These are phyloP conservation scores for Dalbergia cochinchinensis DNA, from an alignment of 306 rosid species.

Conservation along the genomic window DNA sequence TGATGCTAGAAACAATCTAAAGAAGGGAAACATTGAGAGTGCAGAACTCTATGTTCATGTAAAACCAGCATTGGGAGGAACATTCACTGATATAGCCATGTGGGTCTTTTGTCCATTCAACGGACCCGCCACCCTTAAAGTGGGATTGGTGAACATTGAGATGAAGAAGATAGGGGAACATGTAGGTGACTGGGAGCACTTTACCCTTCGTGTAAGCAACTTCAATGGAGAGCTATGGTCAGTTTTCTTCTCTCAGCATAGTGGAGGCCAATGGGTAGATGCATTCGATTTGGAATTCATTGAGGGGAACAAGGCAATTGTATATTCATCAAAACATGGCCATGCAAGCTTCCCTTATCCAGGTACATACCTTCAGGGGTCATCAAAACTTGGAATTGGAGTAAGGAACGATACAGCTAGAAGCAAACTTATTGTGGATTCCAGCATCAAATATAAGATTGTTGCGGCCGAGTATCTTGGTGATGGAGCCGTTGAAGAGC, in stretches of 20 bases:
- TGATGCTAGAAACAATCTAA: conserved; percentile 51
- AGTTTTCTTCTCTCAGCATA: background rate
- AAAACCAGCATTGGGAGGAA: conserved; percentile 82
- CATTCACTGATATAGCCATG: conserved; percentile 80
- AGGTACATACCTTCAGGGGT: conserved; percentile 75
- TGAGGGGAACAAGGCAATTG: conserved; percentile 38
- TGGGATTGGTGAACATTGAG: background rate
- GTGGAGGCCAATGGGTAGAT: background rate
- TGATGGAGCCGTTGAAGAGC: conserved; percentile 45
- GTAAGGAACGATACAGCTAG: conserved; percentile 62
- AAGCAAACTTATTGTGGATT: conserved; percentile 50
- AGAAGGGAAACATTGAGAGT: conserved; percentile 68
- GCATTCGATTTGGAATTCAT: background rate
- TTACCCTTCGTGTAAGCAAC: background rate
- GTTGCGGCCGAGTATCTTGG: background rate
- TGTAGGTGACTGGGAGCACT: background rate
- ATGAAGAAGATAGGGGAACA: background rate
- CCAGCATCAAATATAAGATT: background rate
- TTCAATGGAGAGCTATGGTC: background rate
- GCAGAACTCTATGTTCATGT: conserved; percentile 81
- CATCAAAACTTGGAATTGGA: conserved; percentile 72
- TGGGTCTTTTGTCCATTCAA: conserved; percentile 58
- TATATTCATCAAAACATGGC: conserved; percentile 78
- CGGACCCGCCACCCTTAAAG: background rate
- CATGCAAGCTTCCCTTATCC: conserved; percentile 84